Percentiles rank a stretch among this genome's conserved stretches.
These are phyloP conservation scores for Cryptosporidium sp. DNA, from an alignment of 169 alveolate species.

Conservation along the genomic window DNA sequence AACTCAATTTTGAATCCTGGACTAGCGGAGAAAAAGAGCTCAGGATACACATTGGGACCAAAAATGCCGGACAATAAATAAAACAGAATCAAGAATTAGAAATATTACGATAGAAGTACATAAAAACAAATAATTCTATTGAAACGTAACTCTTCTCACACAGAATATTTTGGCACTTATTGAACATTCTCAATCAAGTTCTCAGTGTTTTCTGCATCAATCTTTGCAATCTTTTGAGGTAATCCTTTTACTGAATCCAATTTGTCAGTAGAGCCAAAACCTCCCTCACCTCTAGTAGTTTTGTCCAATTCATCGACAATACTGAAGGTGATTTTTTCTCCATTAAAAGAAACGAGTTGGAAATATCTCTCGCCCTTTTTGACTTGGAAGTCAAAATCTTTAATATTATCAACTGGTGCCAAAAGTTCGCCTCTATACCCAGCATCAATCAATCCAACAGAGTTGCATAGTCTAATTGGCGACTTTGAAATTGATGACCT, in stretches of 20 bases:
- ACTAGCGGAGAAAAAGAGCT: not conserved
- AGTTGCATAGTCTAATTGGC: slow-evolving; percentile 90
- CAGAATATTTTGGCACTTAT: not conserved
- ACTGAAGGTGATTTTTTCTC: slow-evolving; percentile 87
- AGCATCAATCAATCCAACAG: slow-evolving; percentile 92
- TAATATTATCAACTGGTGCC: slow-evolving; percentile 90
- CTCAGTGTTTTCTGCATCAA: not conserved
- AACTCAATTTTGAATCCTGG: slow-evolving; percentile 44
- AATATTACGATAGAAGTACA: not conserved
- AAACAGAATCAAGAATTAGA: not conserved
- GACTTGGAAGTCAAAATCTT: slow-evolving; percentile 85
- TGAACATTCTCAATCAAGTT: not conserved
- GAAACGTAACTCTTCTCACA: not conserved
- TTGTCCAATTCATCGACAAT: slow-evolving; percentile 86
- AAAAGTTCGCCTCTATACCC: slow-evolving; percentile 92
- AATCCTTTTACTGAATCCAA: slow-evolving; percentile 25
- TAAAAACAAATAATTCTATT: not conserved
- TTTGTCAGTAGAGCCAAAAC: slow-evolving; percentile 89
- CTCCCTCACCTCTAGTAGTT: slow-evolving; percentile 90
- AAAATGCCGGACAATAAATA: slow-evolving; percentile 10
- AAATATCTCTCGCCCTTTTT: slow-evolving; percentile 83
- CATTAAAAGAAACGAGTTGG: slow-evolving; percentile 90
- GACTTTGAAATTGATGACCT: slow-evolving; percentile 91
- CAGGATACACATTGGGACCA: slow-evolving; percentile 18
- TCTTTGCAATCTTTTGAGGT: slow-evolving; percentile 13